Evolutionary conservation across 2,329 filamentous ascomycete species (phyloP).

Genomic region (Epichloe uncinata): DNA sequence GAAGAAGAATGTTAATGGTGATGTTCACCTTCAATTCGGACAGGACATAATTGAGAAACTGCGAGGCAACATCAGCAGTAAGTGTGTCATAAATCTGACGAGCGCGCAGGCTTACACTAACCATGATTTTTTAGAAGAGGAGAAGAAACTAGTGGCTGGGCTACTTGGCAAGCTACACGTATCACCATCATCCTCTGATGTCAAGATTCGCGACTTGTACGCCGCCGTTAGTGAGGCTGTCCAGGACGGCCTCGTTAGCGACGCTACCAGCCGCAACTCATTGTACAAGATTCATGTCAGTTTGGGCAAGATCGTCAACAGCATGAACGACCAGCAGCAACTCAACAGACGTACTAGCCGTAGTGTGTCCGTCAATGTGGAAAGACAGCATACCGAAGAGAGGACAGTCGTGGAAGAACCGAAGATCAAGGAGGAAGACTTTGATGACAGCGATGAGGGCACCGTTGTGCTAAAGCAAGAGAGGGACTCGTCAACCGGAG

Average conservation of each 20-base stretch:
- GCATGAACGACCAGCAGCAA: slow-evolving; percentile 33
- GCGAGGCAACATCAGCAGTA: slow-evolving; percentile 53
- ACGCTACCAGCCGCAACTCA: slow-evolving; percentile 48
- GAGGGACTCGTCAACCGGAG: slow-evolving; percentile 25
- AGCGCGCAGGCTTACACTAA: slow-evolving; percentile 12
- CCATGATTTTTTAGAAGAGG: slow-evolving; percentile 47
- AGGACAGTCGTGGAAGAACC: slow-evolving; percentile 28
- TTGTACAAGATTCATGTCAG: slow-evolving; percentile 56
- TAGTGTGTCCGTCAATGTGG: slow-evolving; percentile 26
- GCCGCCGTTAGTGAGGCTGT: slow-evolving; percentile 47
- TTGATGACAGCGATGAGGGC: slow-evolving; percentile 21
- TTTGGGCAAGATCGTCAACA: slow-evolving; percentile 54
- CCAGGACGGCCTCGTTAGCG: slow-evolving; percentile 45
- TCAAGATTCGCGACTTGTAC: slow-evolving; percentile 45
- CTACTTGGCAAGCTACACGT: slow-evolving; percentile 76
- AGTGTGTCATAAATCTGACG: slow-evolving; percentile 18
- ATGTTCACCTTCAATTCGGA: slow-evolving; percentile 70
- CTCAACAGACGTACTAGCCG: slow-evolving; percentile 28
- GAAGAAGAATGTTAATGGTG: slow-evolving; percentile 55
- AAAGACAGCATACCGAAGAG: slow-evolving; percentile 22
- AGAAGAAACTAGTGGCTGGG: slow-evolving; percentile 67
- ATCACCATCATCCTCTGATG: slow-evolving; percentile 48
- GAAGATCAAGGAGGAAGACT: slow-evolving; percentile 36
- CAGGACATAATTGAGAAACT: slow-evolving; percentile 64
- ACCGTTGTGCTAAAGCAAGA: slow-evolving; percentile 20